These are phyloP conservation scores for Boletus fagicola DNA, from an alignment of 768 basidiomycete genomes.

Conservation along the genomic window DNA sequence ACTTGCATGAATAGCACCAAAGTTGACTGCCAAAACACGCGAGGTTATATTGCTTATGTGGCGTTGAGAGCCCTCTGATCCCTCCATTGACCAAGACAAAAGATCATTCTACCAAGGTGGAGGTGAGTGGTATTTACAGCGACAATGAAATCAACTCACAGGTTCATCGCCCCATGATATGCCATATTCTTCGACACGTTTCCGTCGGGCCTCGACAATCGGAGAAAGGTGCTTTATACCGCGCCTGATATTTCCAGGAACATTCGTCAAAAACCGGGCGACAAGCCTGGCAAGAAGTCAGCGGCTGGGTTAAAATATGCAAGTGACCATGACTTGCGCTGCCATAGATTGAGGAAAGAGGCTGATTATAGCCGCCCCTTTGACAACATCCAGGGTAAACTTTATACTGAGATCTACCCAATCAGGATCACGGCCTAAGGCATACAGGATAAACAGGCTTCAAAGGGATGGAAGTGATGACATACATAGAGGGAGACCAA, in stretches of 20 bases:
- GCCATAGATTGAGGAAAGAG: slow-evolving; percentile 34
- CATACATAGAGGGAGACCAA: slow-evolving; percentile 20
- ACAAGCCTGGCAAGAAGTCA: slow-evolving; percentile 3
- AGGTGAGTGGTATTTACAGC: background rate
- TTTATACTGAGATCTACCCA: slow-evolving; percentile 33
- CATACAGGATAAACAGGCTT: background rate
- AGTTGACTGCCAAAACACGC: slow-evolving; percentile 17
- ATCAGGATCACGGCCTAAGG: slow-evolving; percentile 19
- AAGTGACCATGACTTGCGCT: slow-evolving; percentile 24
- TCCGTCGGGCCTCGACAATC: slow-evolving; percentile 19
- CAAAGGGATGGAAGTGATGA: background rate
- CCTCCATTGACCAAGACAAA: slow-evolving; percentile 34
- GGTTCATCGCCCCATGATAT: background rate
- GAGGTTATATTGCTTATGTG: slow-evolving; percentile 21
- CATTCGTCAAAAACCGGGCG: background rate
- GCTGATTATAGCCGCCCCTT: slow-evolving; percentile 17
- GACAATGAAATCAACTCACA: background rate
- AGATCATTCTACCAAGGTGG: slow-evolving; percentile 30
- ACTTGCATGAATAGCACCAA: slow-evolving; percentile 25
- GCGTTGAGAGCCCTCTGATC: slow-evolving; percentile 15
- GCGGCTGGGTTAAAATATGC: background rate
- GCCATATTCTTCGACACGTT: background rate
- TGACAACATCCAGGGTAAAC: slow-evolving; percentile 20
- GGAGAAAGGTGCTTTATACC: slow-evolving; percentile 24
- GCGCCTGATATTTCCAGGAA: slow-evolving; percentile 5